Conservation (phyloP, 352 stramenopile species). For the Aphanomyces euteiches region DNA sequence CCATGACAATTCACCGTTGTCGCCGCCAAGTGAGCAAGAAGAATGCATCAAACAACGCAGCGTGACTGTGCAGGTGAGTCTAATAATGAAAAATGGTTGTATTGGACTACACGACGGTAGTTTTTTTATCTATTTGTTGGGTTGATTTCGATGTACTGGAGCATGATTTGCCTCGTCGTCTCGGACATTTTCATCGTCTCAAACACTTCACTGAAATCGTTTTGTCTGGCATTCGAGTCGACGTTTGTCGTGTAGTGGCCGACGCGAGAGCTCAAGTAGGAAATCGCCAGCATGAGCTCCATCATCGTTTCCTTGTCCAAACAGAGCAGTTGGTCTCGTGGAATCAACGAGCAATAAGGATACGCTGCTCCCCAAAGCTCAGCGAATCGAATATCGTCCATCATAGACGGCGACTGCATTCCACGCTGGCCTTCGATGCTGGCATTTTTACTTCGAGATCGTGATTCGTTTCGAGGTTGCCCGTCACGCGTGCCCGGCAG, state of each 20-base stretch:
- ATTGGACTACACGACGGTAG: not conserved
- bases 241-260: not conserved
- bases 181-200: not conserved
- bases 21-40: constrained; percentile 24
- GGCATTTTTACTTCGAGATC: not conserved
- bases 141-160: not conserved
- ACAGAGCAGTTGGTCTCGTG: constrained; percentile 75
- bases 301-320: constrained; percentile 33
- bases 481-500: not conserved
- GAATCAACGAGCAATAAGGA: constrained; percentile 55
- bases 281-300: constrained; percentile 15
- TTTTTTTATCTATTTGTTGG: constrained; percentile 1
- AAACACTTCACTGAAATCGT: not conserved
- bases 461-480: not conserved
- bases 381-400: constrained; percentile 51
- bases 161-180: not conserved
- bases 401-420: not conserved
- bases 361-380: constrained; percentile 77
- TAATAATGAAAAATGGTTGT: too few relatives aligned
- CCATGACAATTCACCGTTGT: constrained; percentile 72
- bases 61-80: too few relatives aligned
- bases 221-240: not conserved
- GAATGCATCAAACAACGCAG: too few relatives aligned
- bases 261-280: not conserved
- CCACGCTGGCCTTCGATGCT: too few relatives aligned